Evolutionary conservation across 306 rosid species (phyloP).

Genomic region (Cercis canadensis): DNA sequence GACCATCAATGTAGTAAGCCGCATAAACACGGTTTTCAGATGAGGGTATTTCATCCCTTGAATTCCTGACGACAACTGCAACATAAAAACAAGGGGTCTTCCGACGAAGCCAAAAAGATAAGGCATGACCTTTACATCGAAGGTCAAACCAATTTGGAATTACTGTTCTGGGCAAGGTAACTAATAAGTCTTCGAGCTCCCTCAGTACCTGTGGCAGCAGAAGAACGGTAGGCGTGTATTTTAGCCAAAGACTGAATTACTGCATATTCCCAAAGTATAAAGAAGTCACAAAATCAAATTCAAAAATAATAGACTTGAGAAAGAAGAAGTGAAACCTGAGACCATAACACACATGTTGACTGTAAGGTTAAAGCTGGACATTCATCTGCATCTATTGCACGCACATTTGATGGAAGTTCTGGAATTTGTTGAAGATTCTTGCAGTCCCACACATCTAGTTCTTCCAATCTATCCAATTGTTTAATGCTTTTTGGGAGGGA

Average conservation of each 20-base stretch:
- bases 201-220: neutral
- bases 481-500: neutral
- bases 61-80: too few species aligned
- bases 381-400: neutral
- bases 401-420: neutral
- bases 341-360: neutral
- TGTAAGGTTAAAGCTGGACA: neutral
- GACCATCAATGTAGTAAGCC: too few species aligned
- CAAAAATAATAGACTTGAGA: too few species aligned
- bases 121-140: neutral
- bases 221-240: too few species aligned
- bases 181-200: neutral
- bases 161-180: neutral
- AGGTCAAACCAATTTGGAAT: neutral
- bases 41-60: too few species aligned
- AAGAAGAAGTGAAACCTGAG: neutral
- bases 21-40: too few species aligned
- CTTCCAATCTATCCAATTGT: neutral
- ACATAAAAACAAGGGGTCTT: too few species aligned
- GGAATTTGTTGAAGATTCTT: neutral
- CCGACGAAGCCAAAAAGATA: too few species aligned
- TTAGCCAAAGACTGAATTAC: too few species aligned
- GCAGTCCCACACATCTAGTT: neutral
- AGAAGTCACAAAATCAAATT: too few species aligned
- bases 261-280: too few species aligned